Evolutionary conservation across 148 eudicot genomes (phyloP), one percentile per base, ranked within the genome.

Genomic region (Heliosperma pusillum): DNA sequence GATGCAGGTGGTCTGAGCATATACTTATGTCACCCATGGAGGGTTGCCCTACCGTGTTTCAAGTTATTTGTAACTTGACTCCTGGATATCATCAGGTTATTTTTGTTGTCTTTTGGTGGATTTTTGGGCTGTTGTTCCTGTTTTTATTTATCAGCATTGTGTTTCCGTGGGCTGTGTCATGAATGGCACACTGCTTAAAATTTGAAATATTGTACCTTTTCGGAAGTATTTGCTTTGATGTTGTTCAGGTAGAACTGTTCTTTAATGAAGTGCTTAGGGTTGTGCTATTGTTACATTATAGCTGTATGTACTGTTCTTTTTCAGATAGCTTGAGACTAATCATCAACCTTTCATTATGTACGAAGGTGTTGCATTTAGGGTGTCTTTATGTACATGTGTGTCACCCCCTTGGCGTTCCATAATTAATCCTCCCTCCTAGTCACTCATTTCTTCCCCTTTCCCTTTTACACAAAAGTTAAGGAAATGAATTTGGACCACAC

Each of bases 41-140:
- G 83, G 93, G 93, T 26, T 81, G 86, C 78, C 91, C 93, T 19
- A 83, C 86, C 12, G 84, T 77, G 16, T 89, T 89, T 81, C 89
- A 89, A 80, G 89, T 80, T 81, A 77, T 86, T 44, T 86, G 83
- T 80, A 84, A 80, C 84, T 87, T 89, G 74, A 75, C 88, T 29
- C 89, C 91, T 40, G 93, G 91, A 36, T 81, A 76, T 81, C 89
- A 87, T 73, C 83, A 90, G 91, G 95, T 89, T 13, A 70, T 67
- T 24, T 33, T 77, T n/a, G 16, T 30, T 29, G 69, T 42, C 61
- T 70, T 27, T 10, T 69, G 19, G 15, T 21, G 22, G 16, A 36
- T 70, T 25, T 30, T 62, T 53, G 16, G 40, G 40, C 40, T 33
- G 5, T 3, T 33, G 40, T 29, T 12, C 7, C 2, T 65, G 45